phyloP scores from a whole-genome alignment of 2,329 filamentous ascomycete genomes.

The Periconia macrospinosa region DNA sequence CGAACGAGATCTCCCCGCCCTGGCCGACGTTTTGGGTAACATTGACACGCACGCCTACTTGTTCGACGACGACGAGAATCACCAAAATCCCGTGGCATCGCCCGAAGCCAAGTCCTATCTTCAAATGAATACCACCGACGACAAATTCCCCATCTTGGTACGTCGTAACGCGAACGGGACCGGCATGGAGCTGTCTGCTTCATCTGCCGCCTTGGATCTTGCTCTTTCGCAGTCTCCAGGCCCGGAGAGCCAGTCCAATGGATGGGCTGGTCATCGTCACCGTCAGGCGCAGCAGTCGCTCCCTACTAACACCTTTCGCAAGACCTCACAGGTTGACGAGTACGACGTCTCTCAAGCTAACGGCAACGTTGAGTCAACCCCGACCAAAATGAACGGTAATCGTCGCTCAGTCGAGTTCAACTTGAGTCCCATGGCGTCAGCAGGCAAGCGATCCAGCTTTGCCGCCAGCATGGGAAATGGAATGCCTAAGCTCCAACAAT shows the following conservation, averaged over 20 bases:
- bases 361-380: conserved; percentile 45
- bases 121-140: conserved; percentile 72
- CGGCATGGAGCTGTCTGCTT: conserved; percentile 71
- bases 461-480: conserved; percentile 62
- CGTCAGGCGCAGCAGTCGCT: conserved; percentile 65
- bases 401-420: conserved; percentile 53
- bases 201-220: conserved; percentile 79
- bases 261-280: conserved; percentile 67
- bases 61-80: conserved; percentile 70
- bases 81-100: conserved; percentile 56
- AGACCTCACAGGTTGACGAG: conserved; percentile 41
- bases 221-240: conserved; percentile 69
- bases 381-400: conserved; percentile 45
- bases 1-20: conserved; percentile 56
- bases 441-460: conserved; percentile 50
- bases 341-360: conserved; percentile 39
- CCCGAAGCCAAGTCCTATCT: conserved; percentile 71
- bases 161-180: conserved; percentile 62
- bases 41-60: conserved; percentile 85
- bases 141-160: conserved; percentile 84
- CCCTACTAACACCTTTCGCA: conserved; percentile 57
- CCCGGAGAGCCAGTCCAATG: conserved; percentile 56
- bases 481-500: conserved; percentile 77
- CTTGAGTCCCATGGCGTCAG: conserved; percentile 32
- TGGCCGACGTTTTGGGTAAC: conserved; percentile 65